Base-by-base conservation (phyloP, 371 early-diverging fungal genomes). In the Lichtheimia ramosa region DNA sequence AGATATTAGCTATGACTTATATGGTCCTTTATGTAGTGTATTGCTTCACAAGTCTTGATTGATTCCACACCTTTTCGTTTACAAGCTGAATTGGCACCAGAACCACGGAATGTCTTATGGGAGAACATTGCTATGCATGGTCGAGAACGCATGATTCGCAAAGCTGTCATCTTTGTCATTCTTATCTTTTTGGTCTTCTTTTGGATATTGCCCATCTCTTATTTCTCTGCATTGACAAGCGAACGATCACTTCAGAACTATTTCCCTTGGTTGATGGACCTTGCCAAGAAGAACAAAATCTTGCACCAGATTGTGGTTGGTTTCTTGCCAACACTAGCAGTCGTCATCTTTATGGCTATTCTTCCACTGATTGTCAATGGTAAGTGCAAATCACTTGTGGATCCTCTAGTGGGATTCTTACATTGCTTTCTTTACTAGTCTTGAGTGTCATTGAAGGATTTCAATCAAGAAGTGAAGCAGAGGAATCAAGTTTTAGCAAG, bases 51-150 rank as follows among this genome's bases (percentile, higher is more conserved):
- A 69, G 73, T 79, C 28, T 59, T 86, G 61, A 66, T 84, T 56
- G 73, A 83, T 68, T 64, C 87, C 40, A 75, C 87, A 56, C 88
- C 95, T 18, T 92, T 89, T 51, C 73, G 88, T 34, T 80, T 87
- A 46, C 82, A 86, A 58, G 86, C 84, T 14, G 77, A 76, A 58
- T 59, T 83, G 48, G 92, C 92, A 14, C 90, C 92, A 8, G 92
- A 90, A 55, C 92, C 92, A 12, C 83, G 92, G 39, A 89, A 92
- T 67, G 78, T 92, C 12, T 73, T 80, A 53, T 92, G 92, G 92
- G 78, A 81, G 58, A 90, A 92, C 60, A 77, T 92, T 25, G 76
- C 84, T 3, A 81, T 88, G 69, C 82, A 77, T 24, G 83, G 63
- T 50, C 76, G 73, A 24, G 83, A 72, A 56, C 60, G 74, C n/a